Evolutionary conservation across 2,329 filamentous ascomycete species (phyloP).

Genomic region (Raffaelea albimanens): DNA sequence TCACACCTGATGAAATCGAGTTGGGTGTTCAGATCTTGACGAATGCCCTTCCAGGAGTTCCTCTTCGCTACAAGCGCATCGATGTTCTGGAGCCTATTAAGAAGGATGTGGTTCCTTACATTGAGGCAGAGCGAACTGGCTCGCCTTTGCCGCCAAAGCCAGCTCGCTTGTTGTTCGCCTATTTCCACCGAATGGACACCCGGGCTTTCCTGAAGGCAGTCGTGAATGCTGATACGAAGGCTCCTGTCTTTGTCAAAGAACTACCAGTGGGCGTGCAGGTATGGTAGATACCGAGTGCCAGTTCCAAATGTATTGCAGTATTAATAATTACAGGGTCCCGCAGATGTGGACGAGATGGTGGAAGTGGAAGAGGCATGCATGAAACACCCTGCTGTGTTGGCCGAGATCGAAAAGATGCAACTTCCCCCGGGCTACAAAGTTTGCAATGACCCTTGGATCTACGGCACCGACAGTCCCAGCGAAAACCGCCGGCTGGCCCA

Average conservation of each 20-base stretch:
- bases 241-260: not conserved
- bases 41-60: not conserved
- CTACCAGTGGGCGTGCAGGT: not conserved
- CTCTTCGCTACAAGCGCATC: not conserved
- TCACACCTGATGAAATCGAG: not conserved
- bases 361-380: not conserved
- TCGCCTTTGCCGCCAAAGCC: not conserved
- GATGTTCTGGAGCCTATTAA: not conserved
- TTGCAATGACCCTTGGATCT: constrained; percentile 51
- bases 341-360: not conserved
- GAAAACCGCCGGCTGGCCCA: constrained; percentile 31
- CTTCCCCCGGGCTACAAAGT: not conserved
- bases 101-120: not conserved
- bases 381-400: not conserved
- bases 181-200: not conserved
- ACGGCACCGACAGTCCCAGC: constrained; percentile 39
- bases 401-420: not conserved
- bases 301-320: not conserved
- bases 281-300: not conserved
- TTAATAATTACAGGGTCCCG: not conserved
- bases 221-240: not conserved
- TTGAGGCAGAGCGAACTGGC: not conserved
- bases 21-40: not conserved
- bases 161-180: not conserved
- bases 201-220: not conserved